Conservation (phyloP, 2,329 filamentous ascomycete species). For the Teratosphaeria gauchensis region DNA sequence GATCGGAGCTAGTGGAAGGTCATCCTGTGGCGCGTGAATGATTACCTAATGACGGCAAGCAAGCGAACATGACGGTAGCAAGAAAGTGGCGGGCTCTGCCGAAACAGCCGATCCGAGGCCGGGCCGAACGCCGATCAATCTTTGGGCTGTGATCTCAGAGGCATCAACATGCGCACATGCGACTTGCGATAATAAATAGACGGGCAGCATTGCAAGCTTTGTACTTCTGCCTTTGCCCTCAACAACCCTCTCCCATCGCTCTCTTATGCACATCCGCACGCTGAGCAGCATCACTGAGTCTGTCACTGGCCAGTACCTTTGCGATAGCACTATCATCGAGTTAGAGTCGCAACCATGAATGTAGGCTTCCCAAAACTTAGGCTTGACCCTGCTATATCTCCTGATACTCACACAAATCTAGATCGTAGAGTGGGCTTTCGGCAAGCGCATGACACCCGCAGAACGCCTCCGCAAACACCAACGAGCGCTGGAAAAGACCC, state of each 20-base stretch:
- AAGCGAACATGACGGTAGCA: too few relatives aligned
- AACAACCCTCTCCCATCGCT: too few relatives aligned
- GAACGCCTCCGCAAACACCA: conserved; percentile 90
- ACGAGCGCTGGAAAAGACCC: conserved; percentile 91
- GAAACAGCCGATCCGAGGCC: not conserved
- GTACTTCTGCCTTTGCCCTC: not conserved
- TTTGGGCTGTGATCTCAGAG: not conserved
- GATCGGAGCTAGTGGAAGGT: too few relatives aligned
- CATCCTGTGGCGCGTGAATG: not conserved
- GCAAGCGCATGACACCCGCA: conserved; percentile 96
- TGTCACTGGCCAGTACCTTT: not conserved
- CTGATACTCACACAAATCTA: conserved; percentile 28
- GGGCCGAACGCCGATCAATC: not conserved
- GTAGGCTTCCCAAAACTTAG: conserved; percentile 29
- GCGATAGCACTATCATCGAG: not conserved
- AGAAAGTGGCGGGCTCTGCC: too few relatives aligned
- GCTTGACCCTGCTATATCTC: not conserved
- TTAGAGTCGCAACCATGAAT: conserved; percentile 42
- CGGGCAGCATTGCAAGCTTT: not conserved
- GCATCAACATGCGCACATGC: not conserved
- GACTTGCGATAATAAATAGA: not conserved
- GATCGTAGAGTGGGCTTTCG: conserved; percentile 98
- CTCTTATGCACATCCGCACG: not conserved
- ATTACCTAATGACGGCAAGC: not conserved
- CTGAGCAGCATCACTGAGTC: not conserved